These are phyloP conservation scores for Saprolegnia parasitica DNA, from an alignment of 352 stramenopile species.

Conservation along the genomic window DNA sequence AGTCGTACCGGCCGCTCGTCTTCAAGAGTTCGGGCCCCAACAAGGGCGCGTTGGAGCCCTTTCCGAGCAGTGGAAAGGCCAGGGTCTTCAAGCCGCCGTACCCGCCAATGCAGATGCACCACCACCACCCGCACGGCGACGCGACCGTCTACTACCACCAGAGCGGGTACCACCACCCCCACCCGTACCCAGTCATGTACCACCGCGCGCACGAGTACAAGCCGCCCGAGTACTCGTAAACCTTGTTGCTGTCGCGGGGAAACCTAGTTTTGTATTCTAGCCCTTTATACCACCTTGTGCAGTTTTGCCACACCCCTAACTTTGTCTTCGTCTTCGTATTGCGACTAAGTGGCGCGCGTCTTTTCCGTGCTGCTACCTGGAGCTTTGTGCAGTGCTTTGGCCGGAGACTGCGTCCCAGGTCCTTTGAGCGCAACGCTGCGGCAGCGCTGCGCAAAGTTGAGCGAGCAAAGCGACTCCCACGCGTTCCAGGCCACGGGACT, in stretches of 20 bases:
- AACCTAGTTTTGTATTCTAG: not conserved
- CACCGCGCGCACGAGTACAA: not conserved
- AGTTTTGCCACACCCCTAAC: not conserved
- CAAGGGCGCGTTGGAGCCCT: constrained; percentile 60
- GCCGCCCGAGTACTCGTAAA: not conserved
- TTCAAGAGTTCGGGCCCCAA: constrained; percentile 78
- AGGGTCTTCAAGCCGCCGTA: not conserved
- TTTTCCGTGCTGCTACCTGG: not conserved
- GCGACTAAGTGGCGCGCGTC: not conserved
- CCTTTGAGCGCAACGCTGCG: constrained; percentile 73
- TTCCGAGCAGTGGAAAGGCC: constrained; percentile 33
- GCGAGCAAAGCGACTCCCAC: constrained; percentile 84
- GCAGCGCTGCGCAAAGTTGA: constrained; percentile 88
- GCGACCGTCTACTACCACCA: not conserved
- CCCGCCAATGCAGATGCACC: not conserved
- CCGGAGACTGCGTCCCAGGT: not conserved
- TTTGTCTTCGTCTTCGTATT: not conserved
- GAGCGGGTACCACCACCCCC: not conserved
- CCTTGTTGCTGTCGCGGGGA: too few species aligned
- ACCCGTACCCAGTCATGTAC: not conserved
- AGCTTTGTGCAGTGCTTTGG: not conserved
- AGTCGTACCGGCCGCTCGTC: constrained; percentile 89
- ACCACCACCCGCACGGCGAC: not conserved
- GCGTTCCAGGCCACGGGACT: constrained; percentile 85
- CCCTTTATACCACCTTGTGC: not conserved